Evolutionary conservation across 352 stramenopile species (phyloP).

Genomic region (Nothophytophthora sp.): DNA sequence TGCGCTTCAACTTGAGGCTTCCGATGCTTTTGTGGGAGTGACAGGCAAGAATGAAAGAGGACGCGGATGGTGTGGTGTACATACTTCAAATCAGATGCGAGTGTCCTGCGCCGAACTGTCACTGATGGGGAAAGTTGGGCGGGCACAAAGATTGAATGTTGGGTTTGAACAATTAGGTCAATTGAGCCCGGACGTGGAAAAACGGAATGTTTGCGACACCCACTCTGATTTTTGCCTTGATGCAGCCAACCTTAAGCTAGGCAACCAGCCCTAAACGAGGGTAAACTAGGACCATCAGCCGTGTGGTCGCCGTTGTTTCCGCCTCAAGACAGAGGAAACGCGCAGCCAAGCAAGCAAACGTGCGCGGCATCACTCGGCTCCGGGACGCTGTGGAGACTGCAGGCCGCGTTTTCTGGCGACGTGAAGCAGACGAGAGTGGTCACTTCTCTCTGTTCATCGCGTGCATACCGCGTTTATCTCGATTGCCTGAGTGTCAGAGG

Average conservation of each 20-base stretch:
- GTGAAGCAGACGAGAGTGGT: neutral
- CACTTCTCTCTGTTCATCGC: slow-evolving; percentile 2
- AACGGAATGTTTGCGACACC: neutral
- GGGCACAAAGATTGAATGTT: too few relatives aligned
- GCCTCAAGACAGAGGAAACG: slow-evolving; percentile 8
- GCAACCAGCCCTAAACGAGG: too few relatives aligned
- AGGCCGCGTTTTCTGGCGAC: neutral
- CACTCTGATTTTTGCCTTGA: too few relatives aligned
- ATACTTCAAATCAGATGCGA: too few relatives aligned
- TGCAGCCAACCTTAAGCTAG: too few relatives aligned
- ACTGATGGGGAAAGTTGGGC: too few relatives aligned
- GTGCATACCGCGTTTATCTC: slow-evolving; percentile 7
- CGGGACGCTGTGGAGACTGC: slow-evolving; percentile 5
- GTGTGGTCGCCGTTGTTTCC: slow-evolving; percentile 9
- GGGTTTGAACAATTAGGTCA: too few relatives aligned
- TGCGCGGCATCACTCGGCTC: neutral
- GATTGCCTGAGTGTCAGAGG: neutral
- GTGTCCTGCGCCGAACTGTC: too few relatives aligned
- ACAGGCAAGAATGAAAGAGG: neutral
- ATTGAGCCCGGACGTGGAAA: too few relatives aligned
- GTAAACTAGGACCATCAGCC: too few relatives aligned
- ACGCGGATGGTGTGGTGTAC: slow-evolving; percentile 18
- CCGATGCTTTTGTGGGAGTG: slow-evolving; percentile 1
- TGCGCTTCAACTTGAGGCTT: slow-evolving; percentile 1
- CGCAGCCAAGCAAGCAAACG: neutral